Evolutionary conservation across 73 alveolate species (phyloP), one percentile per base, ranked within the genome.

Genomic region (Uronychia setigera): DNA sequence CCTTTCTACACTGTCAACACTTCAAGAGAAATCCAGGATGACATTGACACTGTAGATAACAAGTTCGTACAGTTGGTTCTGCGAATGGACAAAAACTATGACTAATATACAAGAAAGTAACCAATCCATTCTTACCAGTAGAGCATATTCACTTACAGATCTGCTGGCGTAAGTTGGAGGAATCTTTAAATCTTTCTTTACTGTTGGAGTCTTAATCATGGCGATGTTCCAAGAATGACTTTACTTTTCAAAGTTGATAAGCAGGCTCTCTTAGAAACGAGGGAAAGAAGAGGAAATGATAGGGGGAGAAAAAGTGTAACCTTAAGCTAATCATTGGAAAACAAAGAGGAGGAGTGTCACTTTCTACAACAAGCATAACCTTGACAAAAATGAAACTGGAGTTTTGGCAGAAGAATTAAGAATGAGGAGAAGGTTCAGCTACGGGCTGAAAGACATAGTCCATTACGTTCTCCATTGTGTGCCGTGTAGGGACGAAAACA

Each of bases 151-250:
- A 28, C 1, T 76, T 13, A 31, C 57, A 5, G 91, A 83, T 31
- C 58, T 83, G 29, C 85, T 83, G 31, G 91, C 81, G 1, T 77
- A 83, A 26, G 35, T 83, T 1, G 91, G 91, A 29, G 91, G 91
- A 25, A 28, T 83, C 80, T 74, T 34, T 32, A 74, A 83, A 60
- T 83, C 91, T 35, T 28, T 83, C 1, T 31, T 76, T 25, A 1
- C 32, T 26, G 76, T 83, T 1, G 91, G 91, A 1, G 5, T 27
- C 27, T 0, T 83, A 11, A 1, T 33, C 26, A 76, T 83, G 0
- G 79, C 76, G 1, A 29, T 83, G 35, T 35, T 76, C 79, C 60
- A 29, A 60, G 85, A 83, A 26, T 28, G 85, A 30, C 76, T 83
- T 58, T 76, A 34, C 67, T 28, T 59, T 33, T 74, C 91, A 1